Conservation (phyloP, 345 rosid species). For the Aurinia saxatilis region DNA sequence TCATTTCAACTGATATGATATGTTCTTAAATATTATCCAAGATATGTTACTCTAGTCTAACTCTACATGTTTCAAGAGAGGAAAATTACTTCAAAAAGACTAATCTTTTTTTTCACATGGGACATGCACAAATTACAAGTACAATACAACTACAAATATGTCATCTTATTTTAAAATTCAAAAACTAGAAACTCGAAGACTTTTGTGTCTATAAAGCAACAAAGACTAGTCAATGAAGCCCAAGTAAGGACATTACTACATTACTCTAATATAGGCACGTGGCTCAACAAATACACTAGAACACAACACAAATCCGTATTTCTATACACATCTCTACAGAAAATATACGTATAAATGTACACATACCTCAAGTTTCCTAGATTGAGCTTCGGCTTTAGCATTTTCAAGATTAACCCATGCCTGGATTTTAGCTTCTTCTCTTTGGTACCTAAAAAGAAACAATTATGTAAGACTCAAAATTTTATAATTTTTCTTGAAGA, state of each 20-base stretch:
- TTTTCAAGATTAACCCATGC: slow-evolving; percentile 93
- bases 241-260: slow-evolving; percentile 7
- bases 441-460: slow-evolving; percentile 52
- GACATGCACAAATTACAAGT: slow-evolving; percentile 26
- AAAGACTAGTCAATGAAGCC: slow-evolving; percentile 49
- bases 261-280: slow-evolving; percentile 27
- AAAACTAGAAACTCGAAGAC: slow-evolving; percentile 33
- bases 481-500: not conserved
- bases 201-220: slow-evolving; percentile 27
- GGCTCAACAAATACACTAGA: slow-evolving; percentile 48
- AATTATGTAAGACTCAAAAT: not conserved
- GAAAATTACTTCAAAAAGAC: not conserved
- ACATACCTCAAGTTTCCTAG: slow-evolving; percentile 73
- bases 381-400: slow-evolving; percentile 97
- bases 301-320: slow-evolving; percentile 10
- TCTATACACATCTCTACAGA: no score
- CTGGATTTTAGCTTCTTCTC: slow-evolving; percentile 90
- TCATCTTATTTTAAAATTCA: slow-evolving; percentile 16
- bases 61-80: no score
- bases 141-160: slow-evolving; percentile 15
- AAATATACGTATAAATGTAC: not conserved
- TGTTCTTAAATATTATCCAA: no score
- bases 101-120: slow-evolving; percentile 18
- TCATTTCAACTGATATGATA: no score
- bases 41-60: no score